A percentile compares a stretch with the other conserved stretches of the same genome.
phyloP scores from a whole-genome alignment of 345 rosid genomes.

The Acer campestre region DNA sequence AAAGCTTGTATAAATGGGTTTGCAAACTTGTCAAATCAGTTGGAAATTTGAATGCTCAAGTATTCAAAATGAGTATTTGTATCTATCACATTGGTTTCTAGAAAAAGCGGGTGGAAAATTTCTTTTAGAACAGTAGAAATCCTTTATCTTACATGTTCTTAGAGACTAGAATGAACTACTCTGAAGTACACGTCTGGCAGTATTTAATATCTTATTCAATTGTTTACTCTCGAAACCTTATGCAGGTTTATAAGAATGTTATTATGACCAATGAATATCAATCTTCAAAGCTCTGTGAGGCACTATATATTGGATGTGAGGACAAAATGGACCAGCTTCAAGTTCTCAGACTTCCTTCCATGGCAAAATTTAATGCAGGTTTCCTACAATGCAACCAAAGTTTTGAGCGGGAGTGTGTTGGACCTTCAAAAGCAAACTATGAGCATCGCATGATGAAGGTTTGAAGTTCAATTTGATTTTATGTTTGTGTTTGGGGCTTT shows the following conservation, averaged over 20 bases:
- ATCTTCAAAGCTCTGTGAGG: slow-evolving; percentile 90
- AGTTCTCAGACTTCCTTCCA: slow-evolving; percentile 94
- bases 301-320: slow-evolving; percentile 77
- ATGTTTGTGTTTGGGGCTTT: background rate
- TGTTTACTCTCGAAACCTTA: slow-evolving; percentile 25
- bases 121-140: background rate
- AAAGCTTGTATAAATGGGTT: background rate
- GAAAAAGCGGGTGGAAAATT: background rate
- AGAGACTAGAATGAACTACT: background rate
- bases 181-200: background rate
- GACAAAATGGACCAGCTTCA: slow-evolving; percentile 99
- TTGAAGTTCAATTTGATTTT: background rate
- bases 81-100: background rate
- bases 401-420: slow-evolving; percentile 80
- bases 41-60: background rate
- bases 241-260: slow-evolving; percentile 71
- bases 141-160: background rate
- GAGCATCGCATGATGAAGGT: slow-evolving; percentile 93
- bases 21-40: background rate
- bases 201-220: slow-evolving; percentile 14
- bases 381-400: slow-evolving; percentile 87
- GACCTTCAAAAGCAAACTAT: slow-evolving; percentile 83
- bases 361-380: slow-evolving; percentile 99
- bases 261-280: slow-evolving; percentile 73
- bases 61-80: background rate